Evolutionary conservation across 2,329 filamentous ascomycete species (phyloP).

Genomic region (Trichoderma harzianum): DNA sequence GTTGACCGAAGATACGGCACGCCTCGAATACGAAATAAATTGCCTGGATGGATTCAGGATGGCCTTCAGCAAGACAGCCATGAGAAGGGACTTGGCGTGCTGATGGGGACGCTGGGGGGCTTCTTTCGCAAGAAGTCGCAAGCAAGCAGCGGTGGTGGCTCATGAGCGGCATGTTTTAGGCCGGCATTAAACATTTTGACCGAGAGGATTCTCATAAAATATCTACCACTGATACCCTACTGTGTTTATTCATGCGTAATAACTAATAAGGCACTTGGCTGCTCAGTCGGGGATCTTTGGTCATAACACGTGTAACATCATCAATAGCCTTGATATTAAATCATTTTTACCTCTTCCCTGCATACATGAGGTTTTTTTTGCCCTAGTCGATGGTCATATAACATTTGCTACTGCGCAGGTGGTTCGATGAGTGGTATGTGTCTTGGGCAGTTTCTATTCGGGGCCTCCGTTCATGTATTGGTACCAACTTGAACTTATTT

Average conservation of each 20-base stretch:
- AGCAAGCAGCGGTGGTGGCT: not conserved
- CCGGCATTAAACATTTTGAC: not conserved
- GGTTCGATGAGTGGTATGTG: not conserved
- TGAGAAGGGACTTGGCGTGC: conserved; percentile 49
- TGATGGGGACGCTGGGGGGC: conserved; percentile 55
- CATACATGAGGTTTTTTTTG: not conserved
- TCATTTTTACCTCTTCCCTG: not conserved
- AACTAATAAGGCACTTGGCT: not conserved
- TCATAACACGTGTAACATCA: not conserved
- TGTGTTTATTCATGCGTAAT: too few species aligned
- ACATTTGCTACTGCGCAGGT: not conserved
- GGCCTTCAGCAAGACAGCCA: conserved; percentile 56
- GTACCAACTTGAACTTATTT: not conserved
- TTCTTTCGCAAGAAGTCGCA: conserved; percentile 57
- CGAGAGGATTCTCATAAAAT: not conserved
- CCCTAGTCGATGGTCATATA: not conserved
- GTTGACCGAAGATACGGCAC: conserved; percentile 77
- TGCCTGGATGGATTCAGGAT: conserved; percentile 84
- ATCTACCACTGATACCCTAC: not conserved
- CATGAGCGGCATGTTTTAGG: not conserved
- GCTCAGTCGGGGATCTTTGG: not conserved
- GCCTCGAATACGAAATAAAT: conserved; percentile 68
- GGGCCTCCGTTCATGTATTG: not conserved
- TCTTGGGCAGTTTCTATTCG: not conserved
- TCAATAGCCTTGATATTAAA: not conserved